Conservation (phyloP, 1,139 yeast species). For the Pichia kudriavzevii region DNA sequence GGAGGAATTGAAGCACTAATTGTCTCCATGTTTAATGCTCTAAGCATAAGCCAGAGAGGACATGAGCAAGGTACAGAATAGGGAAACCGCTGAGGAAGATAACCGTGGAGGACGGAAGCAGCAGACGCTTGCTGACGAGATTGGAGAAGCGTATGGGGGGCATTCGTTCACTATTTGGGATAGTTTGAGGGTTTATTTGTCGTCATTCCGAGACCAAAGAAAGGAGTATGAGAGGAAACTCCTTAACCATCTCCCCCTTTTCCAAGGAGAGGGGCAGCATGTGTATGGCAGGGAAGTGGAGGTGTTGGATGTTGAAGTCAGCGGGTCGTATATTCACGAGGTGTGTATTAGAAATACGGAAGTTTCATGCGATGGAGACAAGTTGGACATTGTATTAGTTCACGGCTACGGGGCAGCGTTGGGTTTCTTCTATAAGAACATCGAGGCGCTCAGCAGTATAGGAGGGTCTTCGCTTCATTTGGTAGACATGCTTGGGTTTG, state of each 20-base stretch:
- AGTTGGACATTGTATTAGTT: conserved; percentile 51
- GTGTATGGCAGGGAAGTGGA: conserved; percentile 44
- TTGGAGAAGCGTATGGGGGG: conserved; percentile 1
- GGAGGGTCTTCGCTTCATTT: conserved; percentile 53
- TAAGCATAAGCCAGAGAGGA: no score
- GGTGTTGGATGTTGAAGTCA: conserved; percentile 43
- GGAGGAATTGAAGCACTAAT: no score
- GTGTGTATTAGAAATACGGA: conserved; percentile 40
- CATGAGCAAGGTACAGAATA: no score
- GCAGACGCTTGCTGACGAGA: conserved; percentile 8
- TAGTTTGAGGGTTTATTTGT: conserved; percentile 2
- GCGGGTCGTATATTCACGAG: conserved; percentile 48
- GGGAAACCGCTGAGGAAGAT: no score
- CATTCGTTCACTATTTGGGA: conserved; percentile 3
- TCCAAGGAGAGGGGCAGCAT: conserved; percentile 38
- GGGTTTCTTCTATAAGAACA: conserved; percentile 63
- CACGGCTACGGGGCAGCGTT: conserved; percentile 78
- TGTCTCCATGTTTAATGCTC: no score
- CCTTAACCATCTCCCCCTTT: conserved; percentile 46
- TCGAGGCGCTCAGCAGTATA: conserved; percentile 43
- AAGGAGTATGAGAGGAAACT: conserved; percentile 35
- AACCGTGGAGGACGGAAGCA: no score
- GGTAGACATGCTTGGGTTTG: conserved; percentile 79
- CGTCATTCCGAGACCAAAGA: conserved; percentile 4
- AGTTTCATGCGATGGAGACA: conserved; percentile 15